Evolutionary conservation across 1,284 basidiomycete species (phyloP).

Genomic region (Ustilago cynodontis): DNA sequence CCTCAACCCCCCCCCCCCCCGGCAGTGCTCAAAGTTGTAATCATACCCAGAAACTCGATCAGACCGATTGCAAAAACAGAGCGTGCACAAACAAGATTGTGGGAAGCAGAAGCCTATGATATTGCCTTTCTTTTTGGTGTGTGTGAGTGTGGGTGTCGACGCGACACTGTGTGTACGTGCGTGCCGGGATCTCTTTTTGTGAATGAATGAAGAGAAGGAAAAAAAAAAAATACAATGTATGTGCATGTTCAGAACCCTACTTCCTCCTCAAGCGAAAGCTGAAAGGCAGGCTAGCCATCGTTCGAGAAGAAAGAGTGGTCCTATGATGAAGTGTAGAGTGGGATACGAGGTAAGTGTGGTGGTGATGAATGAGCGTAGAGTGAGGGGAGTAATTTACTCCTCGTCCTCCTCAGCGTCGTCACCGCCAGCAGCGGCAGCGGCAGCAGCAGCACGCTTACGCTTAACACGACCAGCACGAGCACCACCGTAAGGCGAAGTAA

Average conservation of each 20-base stretch:
- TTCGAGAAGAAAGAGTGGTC: conserved; percentile 2
- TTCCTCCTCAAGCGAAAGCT: conserved; percentile 11
- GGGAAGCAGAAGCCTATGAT: conserved; percentile 31
- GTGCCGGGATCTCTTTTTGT: conserved; percentile 23
- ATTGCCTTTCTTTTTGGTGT: conserved; percentile 47
- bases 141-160: conserved; percentile 15
- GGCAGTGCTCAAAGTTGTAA: no score
- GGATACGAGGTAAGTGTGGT: neutral
- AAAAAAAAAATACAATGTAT: conserved; percentile 34
- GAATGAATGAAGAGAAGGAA: conserved; percentile 24
- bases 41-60: no score
- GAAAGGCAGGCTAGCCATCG: conserved; percentile 35
- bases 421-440: conserved; percentile 89
- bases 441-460: conserved; percentile 95
- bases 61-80: neutral
- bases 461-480: conserved; percentile 97
- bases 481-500: conserved; percentile 97
- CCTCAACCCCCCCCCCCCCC: neutral
- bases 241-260: conserved; percentile 11
- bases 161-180: neutral
- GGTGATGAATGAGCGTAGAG: neutral
- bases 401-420: conserved; percentile 81
- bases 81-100: neutral
- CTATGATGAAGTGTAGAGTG: conserved; percentile 5
- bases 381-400: conserved; percentile 37